Conservation (phyloP, 2,329 filamentous ascomycete genomes). For the Didymella pomorum region DNA sequence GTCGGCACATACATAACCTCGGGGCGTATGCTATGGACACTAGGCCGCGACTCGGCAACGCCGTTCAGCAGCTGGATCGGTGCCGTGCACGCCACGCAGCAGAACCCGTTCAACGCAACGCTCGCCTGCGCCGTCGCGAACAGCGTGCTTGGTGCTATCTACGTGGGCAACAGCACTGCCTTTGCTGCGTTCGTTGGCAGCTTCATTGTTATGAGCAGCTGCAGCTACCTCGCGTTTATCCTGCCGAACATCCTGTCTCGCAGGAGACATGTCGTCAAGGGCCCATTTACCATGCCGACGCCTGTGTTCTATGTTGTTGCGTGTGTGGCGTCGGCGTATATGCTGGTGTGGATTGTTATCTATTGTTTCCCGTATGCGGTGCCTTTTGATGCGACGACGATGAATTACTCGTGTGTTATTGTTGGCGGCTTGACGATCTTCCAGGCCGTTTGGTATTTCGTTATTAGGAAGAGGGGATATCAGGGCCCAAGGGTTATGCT, state of each 20-base stretch:
- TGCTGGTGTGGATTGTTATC: conserved; percentile 68
- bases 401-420: conserved; percentile 65
- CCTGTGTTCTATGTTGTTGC: conserved; percentile 58
- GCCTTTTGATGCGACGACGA: conserved; percentile 56
- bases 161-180: conserved; percentile 70
- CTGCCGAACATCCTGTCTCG: conserved; percentile 57
- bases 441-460: conserved; percentile 55
- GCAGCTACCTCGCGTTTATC: conserved; percentile 70
- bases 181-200: conserved; percentile 72
- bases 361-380: conserved; percentile 65
- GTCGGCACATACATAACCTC: conserved; percentile 67
- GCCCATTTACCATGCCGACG: conserved; percentile 64
- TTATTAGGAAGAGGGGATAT: conserved; percentile 51
- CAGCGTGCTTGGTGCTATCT: conserved; percentile 68
- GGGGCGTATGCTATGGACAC: conserved; percentile 70
- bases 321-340: conserved; percentile 63
- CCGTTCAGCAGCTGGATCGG: conserved; percentile 61
- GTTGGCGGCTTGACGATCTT: conserved; percentile 62
- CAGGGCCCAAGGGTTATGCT: conserved; percentile 46
- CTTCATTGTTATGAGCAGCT: conserved; percentile 63
- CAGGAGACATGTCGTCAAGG: conserved; percentile 58
- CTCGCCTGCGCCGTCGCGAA: conserved; percentile 59
- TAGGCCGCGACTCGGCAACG: conserved; percentile 65
- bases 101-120: conserved; percentile 65
- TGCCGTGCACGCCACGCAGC: conserved; percentile 56